These are phyloP conservation scores for Paecilomyces sp. DNA, from an alignment of 2,329 filamentous ascomycete species.

Conservation along the genomic window DNA sequence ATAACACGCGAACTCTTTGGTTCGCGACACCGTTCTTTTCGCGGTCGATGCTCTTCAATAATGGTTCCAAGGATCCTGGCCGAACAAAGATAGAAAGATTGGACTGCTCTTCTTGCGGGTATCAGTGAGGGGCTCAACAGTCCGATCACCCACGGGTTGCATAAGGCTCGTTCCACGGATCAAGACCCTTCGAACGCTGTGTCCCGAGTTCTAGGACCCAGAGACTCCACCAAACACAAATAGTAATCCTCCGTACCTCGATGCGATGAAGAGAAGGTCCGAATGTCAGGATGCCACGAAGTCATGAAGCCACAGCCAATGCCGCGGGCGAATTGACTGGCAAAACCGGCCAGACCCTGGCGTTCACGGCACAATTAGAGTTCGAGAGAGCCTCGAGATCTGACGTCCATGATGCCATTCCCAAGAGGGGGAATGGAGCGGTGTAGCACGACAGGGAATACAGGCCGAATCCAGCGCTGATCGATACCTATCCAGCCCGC, in stretches of 20 bases:
- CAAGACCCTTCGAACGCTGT: background rate
- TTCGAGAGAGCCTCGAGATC: background rate
- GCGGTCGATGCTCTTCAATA: background rate
- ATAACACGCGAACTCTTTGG: background rate
- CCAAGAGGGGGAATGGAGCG: background rate
- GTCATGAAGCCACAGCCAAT: background rate
- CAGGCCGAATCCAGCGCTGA: background rate
- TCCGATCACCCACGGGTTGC: background rate
- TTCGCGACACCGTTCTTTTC: background rate
- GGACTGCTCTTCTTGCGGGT: background rate
- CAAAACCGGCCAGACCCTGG: background rate
- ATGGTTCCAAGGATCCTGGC: background rate
- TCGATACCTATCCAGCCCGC: background rate
- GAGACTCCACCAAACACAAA: background rate
- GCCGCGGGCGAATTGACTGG: background rate
- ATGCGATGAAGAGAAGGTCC: background rate
- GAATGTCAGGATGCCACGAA: background rate
- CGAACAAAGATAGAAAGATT: background rate
- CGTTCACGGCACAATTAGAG: background rate
- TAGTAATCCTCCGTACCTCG: background rate
- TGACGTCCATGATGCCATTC: background rate
- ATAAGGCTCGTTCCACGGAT: background rate
- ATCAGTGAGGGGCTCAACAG: background rate
- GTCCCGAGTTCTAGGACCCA: background rate
- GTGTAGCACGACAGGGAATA: background rate